Evolutionary conservation across 306 rosid genomes (phyloP).

Genomic region (Delonix regia): DNA sequence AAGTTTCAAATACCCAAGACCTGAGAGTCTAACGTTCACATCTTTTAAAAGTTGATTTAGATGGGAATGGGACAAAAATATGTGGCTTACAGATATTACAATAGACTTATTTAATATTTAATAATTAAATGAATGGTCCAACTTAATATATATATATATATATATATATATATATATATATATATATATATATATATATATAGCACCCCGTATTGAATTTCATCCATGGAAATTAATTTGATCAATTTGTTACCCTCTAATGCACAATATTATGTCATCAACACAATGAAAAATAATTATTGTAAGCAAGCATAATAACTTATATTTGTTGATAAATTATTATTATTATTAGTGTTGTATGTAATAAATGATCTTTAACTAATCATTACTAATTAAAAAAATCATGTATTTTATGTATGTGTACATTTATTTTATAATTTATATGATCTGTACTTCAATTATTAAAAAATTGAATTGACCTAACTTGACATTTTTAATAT

Average conservation of each 20-base stretch:
- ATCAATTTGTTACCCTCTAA: not conserved
- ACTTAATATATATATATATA: not conserved
- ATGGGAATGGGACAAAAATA: slow-evolving; percentile 18
- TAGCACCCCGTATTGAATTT: not conserved
- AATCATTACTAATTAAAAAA: too few relatives aligned
- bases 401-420: too few relatives aligned
- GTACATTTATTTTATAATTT: too few relatives aligned
- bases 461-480: too few relatives aligned
- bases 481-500: too few relatives aligned
- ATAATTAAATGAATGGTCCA: too few relatives aligned
- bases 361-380: too few relatives aligned
- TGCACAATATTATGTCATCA: not conserved
- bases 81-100: slow-evolving; percentile 26
- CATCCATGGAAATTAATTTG: not conserved
- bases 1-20: not conserved
- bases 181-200: not conserved
- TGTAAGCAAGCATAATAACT: too few relatives aligned
- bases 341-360: too few relatives aligned
- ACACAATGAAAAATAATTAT: not conserved
- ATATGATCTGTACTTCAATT: too few relatives aligned
- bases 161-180: not conserved
- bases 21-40: slow-evolving; percentile 1
- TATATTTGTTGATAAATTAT: too few relatives aligned
- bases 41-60: slow-evolving; percentile 11
- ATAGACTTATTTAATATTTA: too few relatives aligned